A percentile compares a stretch with the other conserved stretches of the same genome.
Evolutionary conservation across 2,329 filamentous ascomycete genomes (phyloP).

Genomic region (Penicillium sp.): DNA sequence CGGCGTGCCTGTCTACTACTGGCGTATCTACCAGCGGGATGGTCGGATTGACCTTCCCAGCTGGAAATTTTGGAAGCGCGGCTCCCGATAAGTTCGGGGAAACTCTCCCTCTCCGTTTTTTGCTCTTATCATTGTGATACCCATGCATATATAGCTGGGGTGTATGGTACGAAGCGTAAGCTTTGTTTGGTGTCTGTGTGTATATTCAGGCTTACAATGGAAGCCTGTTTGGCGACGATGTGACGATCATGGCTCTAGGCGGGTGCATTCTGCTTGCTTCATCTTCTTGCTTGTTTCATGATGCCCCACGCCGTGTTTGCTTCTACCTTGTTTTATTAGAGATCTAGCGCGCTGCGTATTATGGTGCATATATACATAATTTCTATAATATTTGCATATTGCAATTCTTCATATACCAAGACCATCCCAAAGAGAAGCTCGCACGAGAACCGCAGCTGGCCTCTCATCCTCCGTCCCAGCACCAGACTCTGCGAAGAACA

Average conservation of each 20-base stretch:
- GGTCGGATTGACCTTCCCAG: conserved; percentile 31
- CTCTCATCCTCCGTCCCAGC: not conserved
- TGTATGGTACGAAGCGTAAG: conserved; percentile 8
- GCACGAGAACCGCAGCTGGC: conserved; percentile 12
- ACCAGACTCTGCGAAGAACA: conserved; percentile 22
- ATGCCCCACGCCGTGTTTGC: not conserved
- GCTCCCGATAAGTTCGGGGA: conserved; percentile 6
- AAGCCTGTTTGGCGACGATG: conserved; percentile 14
- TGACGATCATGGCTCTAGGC: conserved; percentile 15
- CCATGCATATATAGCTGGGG: conserved; percentile 23
- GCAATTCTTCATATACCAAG: conserved; percentile 7
- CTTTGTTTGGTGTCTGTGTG: not conserved
- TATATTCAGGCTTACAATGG: not conserved
- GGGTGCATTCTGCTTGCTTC: conserved; percentile 5
- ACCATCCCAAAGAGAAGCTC: conserved; percentile 25
- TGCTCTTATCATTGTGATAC: conserved; percentile 22
- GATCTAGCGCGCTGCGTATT: not conserved
- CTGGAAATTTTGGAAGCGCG: conserved; percentile 46
- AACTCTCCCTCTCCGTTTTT: not conserved
- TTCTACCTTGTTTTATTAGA: conserved; percentile 8
- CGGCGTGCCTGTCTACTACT: conserved; percentile 86
- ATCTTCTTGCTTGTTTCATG: not conserved
- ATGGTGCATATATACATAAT: not conserved
- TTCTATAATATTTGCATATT: conserved; percentile 1
- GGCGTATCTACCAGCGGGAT: conserved; percentile 69